phyloP scores from a whole-genome alignment of 768 basidiomycete genomes.

The Mrakia blollopis region DNA sequence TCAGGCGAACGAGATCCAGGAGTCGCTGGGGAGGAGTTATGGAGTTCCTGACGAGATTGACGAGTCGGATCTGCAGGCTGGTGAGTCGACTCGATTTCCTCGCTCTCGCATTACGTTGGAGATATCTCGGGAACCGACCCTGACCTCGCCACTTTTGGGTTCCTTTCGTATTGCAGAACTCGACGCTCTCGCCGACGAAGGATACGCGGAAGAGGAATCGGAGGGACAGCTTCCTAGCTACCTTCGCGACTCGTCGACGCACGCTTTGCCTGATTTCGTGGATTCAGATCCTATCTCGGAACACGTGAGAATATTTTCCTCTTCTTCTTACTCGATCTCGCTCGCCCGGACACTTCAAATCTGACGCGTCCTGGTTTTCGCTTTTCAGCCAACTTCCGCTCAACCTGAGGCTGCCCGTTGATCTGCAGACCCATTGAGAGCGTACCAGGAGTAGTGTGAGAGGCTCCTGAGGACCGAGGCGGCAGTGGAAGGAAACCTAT shows the following conservation, averaged over 20 bases:
- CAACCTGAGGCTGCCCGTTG: constrained; percentile 23
- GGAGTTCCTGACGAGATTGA: constrained; percentile 96
- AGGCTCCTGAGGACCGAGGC: too few relatives aligned
- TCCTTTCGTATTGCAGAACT: constrained; percentile 58
- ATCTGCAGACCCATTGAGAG: background rate
- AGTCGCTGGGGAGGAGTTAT: constrained; percentile 85
- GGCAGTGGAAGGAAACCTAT: too few relatives aligned
- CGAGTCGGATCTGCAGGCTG: constrained; percentile 94
- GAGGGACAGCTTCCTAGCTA: constrained; percentile 90
- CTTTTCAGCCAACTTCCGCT: constrained; percentile 11
- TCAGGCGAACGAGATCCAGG: constrained; percentile 96
- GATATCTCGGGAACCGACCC: background rate
- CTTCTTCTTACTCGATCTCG: too few relatives aligned
- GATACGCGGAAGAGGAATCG: constrained; percentile 73
- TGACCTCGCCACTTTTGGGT: background rate
- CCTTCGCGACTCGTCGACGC: constrained; percentile 46
- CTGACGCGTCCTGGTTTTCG: background rate
- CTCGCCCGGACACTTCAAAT: too few relatives aligned
- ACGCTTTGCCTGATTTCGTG: constrained; percentile 81
- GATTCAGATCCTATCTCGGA: constrained; percentile 76
- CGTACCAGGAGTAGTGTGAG: too few relatives aligned
- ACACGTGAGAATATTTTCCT: constrained; percentile 34
- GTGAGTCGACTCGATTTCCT: constrained; percentile 50
- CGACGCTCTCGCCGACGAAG: constrained; percentile 82
- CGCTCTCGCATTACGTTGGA: background rate